Evolutionary conservation across 495 filamentous ascomycete species (phyloP).

Genomic region (Talaromyces proteolyticus): DNA sequence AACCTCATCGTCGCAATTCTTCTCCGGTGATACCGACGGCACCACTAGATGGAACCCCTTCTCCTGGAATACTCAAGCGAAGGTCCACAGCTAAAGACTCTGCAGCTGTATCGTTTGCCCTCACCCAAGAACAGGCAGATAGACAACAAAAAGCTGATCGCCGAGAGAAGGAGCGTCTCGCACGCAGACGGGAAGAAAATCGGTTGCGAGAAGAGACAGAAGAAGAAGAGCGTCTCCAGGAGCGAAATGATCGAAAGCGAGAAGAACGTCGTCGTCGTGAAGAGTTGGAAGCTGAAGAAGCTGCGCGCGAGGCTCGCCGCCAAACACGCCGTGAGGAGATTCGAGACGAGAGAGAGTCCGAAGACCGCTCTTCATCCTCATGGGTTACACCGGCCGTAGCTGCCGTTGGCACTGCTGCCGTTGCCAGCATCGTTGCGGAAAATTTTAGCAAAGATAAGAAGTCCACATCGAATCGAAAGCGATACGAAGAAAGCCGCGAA

Average conservation of each 20-base stretch:
- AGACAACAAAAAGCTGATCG: conserved; percentile 33
- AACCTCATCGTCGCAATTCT: conserved; percentile 26
- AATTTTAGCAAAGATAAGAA: conserved; percentile 33
- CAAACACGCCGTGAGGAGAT: not conserved
- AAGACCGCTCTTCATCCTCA: conserved; percentile 19
- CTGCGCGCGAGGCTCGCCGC: not conserved
- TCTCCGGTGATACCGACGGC: conserved; percentile 23
- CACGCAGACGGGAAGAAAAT: conserved; percentile 20
- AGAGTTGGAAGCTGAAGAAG: not conserved
- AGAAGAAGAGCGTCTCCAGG: conserved; percentile 10
- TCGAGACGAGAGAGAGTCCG: not conserved
- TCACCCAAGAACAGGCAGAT: conserved; percentile 43
- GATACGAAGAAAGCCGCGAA: conserved; percentile 25
- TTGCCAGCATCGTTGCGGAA: conserved; percentile 29
- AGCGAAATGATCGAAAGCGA: not conserved
- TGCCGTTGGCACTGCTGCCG: conserved; percentile 40
- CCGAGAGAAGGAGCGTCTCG: conserved; percentile 19
- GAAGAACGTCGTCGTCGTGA: not conserved
- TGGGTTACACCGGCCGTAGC: conserved; percentile 40
- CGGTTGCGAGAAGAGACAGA: conserved; percentile 10
- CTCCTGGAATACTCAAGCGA: conserved; percentile 23
- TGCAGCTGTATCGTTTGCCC: conserved; percentile 39
- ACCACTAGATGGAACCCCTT: conserved; percentile 14
- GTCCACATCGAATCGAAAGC: conserved; percentile 22
- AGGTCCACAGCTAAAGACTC: conserved; percentile 34